Percentiles rank a stretch among this genome's conserved stretches.
phyloP scores from a whole-genome alignment of 352 stramenopile genomes.

The Plasmopara muralis region DNA sequence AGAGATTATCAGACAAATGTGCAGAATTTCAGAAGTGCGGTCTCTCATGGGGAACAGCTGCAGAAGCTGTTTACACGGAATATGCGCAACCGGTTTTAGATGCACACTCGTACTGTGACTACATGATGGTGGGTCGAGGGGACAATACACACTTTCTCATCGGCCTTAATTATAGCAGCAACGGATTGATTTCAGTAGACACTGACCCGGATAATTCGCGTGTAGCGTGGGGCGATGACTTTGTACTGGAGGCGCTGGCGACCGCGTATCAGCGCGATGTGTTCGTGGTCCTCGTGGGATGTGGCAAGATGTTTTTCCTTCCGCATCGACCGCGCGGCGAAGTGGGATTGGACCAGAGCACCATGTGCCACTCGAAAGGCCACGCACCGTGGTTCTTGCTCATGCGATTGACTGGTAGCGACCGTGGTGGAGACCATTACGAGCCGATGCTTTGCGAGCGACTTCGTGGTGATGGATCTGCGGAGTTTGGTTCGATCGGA shows the following conservation, averaged over 20 bases:
- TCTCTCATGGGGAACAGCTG: conserved; percentile 68
- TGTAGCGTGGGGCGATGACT: conserved; percentile 85
- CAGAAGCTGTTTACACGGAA: conserved; percentile 71
- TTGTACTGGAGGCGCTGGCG: conserved; percentile 76
- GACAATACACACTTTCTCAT: conserved; percentile 76
- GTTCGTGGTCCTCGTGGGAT: conserved; percentile 83
- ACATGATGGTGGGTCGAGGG: conserved; percentile 75
- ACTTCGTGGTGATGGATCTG: conserved; percentile 74
- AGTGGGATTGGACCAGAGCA: conserved; percentile 31
- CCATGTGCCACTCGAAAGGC: conserved; percentile 61
- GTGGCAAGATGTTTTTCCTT: conserved; percentile 86
- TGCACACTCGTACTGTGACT: conserved; percentile 77
- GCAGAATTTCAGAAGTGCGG: conserved; percentile 70
- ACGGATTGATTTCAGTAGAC: conserved; percentile 76
- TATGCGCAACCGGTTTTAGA: conserved; percentile 65
- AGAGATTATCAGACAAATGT: conserved; percentile 72
- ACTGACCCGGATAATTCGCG: conserved; percentile 66
- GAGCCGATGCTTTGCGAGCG: conserved; percentile 83
- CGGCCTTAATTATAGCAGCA: conserved; percentile 71
- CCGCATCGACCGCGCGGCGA: conserved; percentile 61
- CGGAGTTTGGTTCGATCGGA: conserved; percentile 77
- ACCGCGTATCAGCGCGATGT: conserved; percentile 85
- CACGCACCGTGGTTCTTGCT: conserved; percentile 82
- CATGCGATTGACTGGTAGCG: conserved; percentile 80
- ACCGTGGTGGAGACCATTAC: conserved; percentile 83